phyloP scores from a whole-genome alignment of 768 basidiomycete species.

The Xerocomus potaroensis region DNA sequence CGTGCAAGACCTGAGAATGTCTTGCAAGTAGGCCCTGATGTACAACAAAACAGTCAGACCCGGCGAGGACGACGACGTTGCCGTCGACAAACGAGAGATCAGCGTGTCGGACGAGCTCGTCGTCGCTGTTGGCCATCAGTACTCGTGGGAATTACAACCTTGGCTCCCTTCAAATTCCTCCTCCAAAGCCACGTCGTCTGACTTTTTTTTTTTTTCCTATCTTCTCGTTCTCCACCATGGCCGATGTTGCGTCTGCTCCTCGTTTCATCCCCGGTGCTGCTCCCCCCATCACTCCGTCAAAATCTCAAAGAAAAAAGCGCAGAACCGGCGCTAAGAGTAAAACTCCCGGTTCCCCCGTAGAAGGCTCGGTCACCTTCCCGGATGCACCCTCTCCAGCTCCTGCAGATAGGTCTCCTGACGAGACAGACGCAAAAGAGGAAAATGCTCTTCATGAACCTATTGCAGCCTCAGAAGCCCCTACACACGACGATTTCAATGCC shows the following conservation, averaged over 20 bases:
- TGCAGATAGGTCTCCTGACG: conserved; percentile 49
- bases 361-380: conserved; percentile 35
- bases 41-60: conserved; percentile 58
- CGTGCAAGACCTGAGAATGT: conserved; percentile 52
- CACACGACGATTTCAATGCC: conserved; percentile 40
- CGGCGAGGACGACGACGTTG: conserved; percentile 61
- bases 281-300: conserved; percentile 53
- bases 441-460: conserved; percentile 44
- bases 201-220: background rate
- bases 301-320: conserved; percentile 67
- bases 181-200: background rate
- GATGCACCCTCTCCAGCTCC: conserved; percentile 44
- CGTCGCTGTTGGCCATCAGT: conserved; percentile 12
- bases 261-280: conserved; percentile 79
- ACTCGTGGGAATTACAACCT: conserved; percentile 16
- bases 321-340: conserved; percentile 49
- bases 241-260: conserved; percentile 29
- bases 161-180: conserved; percentile 14
- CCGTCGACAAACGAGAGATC: conserved; percentile 66
- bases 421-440: conserved; percentile 44
- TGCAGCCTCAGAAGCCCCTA: conserved; percentile 37
- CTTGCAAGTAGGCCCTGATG: conserved; percentile 62
- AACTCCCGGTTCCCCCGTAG: conserved; percentile 44
- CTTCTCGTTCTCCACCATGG: conserved; percentile 25
- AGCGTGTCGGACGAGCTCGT: conserved; percentile 38